Evolutionary conservation across 73 alveolate genomes (phyloP).

Genomic region (Symbiodinium pilosum): DNA sequence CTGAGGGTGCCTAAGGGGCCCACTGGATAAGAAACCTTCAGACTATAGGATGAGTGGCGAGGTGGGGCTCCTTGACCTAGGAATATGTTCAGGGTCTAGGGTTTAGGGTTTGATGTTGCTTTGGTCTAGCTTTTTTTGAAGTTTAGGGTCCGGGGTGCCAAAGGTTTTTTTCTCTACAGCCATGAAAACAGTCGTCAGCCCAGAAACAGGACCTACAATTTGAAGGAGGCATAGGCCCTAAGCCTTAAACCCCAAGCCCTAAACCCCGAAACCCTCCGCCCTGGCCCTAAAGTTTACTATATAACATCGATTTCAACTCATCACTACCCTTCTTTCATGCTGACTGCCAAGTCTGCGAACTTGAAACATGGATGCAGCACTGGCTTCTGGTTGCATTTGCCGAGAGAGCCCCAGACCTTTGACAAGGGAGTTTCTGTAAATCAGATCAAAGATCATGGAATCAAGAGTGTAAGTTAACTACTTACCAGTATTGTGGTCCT

Average conservation of each 20-base stretch:
- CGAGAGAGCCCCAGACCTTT: too few relatives aligned
- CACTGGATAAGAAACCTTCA: too few relatives aligned
- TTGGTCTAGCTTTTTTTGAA: neutral
- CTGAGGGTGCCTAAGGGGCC: too few relatives aligned
- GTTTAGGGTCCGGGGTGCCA: neutral
- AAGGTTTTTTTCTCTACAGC: neutral
- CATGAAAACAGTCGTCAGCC: neutral
- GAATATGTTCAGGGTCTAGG: neutral
- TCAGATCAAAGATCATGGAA: neutral
- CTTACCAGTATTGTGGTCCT: too few relatives aligned
- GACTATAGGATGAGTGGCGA: too few relatives aligned
- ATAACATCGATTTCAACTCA: neutral
- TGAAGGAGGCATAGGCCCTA: too few relatives aligned
- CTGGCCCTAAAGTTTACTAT: neutral
- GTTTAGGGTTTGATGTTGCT: neutral
- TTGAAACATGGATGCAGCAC: too few relatives aligned
- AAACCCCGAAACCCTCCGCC: neutral
- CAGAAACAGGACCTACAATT: too few relatives aligned
- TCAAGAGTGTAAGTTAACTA: neutral
- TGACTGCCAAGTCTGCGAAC: neutral
- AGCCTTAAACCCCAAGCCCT: neutral
- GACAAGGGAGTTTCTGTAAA: neutral
- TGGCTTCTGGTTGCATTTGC: too few relatives aligned
- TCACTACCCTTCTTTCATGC: neutral
- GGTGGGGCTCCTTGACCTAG: too few relatives aligned